These are phyloP conservation scores for Lentinus polychrous DNA, from an alignment of 1,284 basidiomycete species.

Conservation along the genomic window DNA sequence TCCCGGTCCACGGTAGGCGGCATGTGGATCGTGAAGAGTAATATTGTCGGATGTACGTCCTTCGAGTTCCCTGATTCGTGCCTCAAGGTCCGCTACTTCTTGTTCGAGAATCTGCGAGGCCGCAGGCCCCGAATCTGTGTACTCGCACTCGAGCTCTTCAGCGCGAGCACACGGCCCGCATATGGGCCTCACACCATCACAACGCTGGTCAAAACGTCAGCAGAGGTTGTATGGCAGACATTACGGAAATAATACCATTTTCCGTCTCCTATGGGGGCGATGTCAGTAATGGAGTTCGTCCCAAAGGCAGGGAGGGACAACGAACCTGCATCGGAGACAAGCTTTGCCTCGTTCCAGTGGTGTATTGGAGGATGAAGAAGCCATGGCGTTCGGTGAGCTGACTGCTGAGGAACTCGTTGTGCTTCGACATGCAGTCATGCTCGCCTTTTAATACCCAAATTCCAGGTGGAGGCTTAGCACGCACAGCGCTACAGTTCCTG, in stretches of 20 bases:
- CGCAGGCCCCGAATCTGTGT: conserved; percentile 23
- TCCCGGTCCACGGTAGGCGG: conserved; percentile 1
- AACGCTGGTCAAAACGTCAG: conserved; percentile 15
- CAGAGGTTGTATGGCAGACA: neutral
- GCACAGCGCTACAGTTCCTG: too few species aligned
- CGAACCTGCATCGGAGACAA: conserved; percentile 25
- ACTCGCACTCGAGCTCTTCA: conserved; percentile 25
- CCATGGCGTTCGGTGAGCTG: conserved; percentile 4
- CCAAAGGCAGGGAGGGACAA: neutral
- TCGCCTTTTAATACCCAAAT: too few species aligned
- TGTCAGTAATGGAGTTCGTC: neutral
- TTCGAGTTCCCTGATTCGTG: conserved; percentile 22
- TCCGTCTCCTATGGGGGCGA: conserved; percentile 18
- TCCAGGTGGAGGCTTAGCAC: too few species aligned
- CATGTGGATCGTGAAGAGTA: conserved; percentile 22
- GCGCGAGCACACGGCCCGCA: conserved; percentile 23
- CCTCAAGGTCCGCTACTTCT: conserved; percentile 19
- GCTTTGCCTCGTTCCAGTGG: conserved; percentile 26
- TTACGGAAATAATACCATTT: conserved; percentile 20
- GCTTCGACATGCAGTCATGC: too few species aligned
- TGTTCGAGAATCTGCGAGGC: conserved; percentile 23
- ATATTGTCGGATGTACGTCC: conserved; percentile 16
- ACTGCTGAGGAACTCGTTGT: too few species aligned
- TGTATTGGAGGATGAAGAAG: conserved; percentile 14
- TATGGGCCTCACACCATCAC: conserved; percentile 24